Percentiles rank a stretch among this genome's conserved stretches.
These are phyloP conservation scores for Lathyrus sativus DNA, from an alignment of 306 rosid species.

Conservation along the genomic window DNA sequence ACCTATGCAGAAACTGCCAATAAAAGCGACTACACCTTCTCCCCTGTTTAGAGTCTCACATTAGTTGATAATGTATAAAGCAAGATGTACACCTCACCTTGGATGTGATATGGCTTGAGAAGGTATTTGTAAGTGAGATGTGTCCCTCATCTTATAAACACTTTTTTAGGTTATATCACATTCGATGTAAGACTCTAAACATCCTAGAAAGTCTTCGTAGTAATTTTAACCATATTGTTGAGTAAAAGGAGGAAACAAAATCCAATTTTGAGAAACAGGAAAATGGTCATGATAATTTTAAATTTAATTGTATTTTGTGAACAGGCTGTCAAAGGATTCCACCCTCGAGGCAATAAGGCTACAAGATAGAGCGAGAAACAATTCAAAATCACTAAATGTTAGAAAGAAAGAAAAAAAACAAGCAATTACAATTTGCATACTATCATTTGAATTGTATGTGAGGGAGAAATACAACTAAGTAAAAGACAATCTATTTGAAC, in stretches of 20 bases:
- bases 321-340: slow-evolving; percentile 3
- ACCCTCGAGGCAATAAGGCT: not conserved
- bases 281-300: slow-evolving; percentile 17
- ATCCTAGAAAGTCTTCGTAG: not conserved
- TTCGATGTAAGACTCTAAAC: not conserved
- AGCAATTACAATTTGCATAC: no score
- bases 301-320: not conserved
- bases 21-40: not conserved
- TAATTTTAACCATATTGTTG: not conserved
- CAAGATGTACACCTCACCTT: not conserved
- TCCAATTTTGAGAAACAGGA: not conserved
- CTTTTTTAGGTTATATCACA: not conserved
- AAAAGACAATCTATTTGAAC: slow-evolving; percentile 25
- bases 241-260: no score
- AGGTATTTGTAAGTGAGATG: not conserved
- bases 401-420: no score
- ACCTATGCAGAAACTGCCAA: not conserved
- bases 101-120: not conserved
- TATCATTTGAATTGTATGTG: slow-evolving; percentile 23
- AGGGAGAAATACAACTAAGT: not conserved
- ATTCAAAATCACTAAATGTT: slow-evolving; percentile 14
- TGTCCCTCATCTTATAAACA: not conserved
- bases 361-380: slow-evolving; percentile 20
- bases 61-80: not conserved
- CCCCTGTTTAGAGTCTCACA: not conserved